Conservation (phyloP, 2,329 filamentous ascomycete genomes). For the Penicillium sclerotigenum region DNA sequence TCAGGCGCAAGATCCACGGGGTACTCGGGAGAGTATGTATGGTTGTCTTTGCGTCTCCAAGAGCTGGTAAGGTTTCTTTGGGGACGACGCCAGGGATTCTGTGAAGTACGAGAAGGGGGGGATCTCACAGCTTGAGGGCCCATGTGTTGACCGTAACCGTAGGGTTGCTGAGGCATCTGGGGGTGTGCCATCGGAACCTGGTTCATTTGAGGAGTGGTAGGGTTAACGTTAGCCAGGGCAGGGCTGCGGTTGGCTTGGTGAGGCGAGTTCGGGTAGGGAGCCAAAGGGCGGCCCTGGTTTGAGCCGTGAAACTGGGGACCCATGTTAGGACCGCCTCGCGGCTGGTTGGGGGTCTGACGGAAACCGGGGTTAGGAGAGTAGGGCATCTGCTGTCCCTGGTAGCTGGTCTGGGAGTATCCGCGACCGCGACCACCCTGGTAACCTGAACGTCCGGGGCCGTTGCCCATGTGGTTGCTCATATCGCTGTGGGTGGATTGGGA, state of each 20-base stretch:
- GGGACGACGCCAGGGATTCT: constrained; percentile 29
- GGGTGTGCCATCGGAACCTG: constrained; percentile 66
- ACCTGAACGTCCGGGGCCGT: constrained; percentile 54
- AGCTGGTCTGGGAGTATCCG: constrained; percentile 53
- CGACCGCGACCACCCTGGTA: constrained; percentile 57
- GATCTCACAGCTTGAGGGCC: constrained; percentile 60
- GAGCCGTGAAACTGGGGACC: constrained; percentile 50
- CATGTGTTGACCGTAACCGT: constrained; percentile 57
- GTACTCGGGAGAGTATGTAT: constrained; percentile 22
- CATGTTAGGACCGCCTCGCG: constrained; percentile 52
- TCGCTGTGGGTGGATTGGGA: constrained; percentile 78
- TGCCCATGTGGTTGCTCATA: constrained; percentile 53
- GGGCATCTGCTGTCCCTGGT: constrained; percentile 50
- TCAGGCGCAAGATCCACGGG: constrained; percentile 63
- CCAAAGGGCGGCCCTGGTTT: constrained; percentile 42
- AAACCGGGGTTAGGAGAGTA: constrained; percentile 55
- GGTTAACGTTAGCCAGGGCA: constrained; percentile 62
- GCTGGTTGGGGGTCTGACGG: constrained; percentile 51
- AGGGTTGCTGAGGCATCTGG: constrained; percentile 60
- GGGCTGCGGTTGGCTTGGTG: constrained; percentile 64
- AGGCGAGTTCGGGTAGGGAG: constrained; percentile 59
- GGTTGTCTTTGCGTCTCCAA: constrained; percentile 2
- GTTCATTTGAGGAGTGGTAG: constrained; percentile 68
- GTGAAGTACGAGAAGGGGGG: constrained; percentile 32
- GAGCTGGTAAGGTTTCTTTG: constrained; percentile 12